Evolutionary conservation across 2,329 filamentous ascomycete genomes (phyloP), one percentile per base, ranked within the genome.

Genomic region (Ceratocystis lukuohia): DNA sequence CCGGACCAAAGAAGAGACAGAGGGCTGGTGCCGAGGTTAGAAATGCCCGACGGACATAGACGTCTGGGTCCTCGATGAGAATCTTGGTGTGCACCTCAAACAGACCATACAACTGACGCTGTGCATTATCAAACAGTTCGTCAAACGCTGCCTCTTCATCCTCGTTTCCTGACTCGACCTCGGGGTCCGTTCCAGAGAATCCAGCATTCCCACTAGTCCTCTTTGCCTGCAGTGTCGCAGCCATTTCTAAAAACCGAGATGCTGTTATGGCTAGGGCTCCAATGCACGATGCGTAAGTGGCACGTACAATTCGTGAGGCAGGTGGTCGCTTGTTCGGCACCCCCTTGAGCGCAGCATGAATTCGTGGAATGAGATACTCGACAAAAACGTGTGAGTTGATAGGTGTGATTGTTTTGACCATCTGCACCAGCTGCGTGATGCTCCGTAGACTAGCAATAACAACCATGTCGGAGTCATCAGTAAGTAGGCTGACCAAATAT

Each of bases 1-100:
- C 83, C 68, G 89, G 92, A 2, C 91, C 91, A 70, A 99, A 97
- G 75, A 99, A 97, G 70, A 96, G 85, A 73, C 94, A 99, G 1
- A 99, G 80, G 69, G 91, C 89, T 0, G 92, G 88, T 0, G 99
- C 92, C 6, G 94, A 97, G 7, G 88, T 88, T 57, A 99, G 78
- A 72, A 99, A 96, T 0, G 94, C 92, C 68, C 94, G 83, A 57
- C 92, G 88, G 25, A 99, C 95, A 45, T 89, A 87, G 4, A 89
- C 83, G 72, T 97, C 89, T 0, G 82, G 79, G 71, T 99, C 95
- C 62, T 94, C 95, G 25, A 99, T 84, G 8, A 99, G 82, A 17
- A 88, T 84, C 74, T 96, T 96, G 1, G 91, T 94, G 72, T 97
- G 92, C 6, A 81, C 80, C 74, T 96, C 93, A 70, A 99, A 92